A percentile compares a stretch with the other conserved stretches of the same genome.
Conservation (phyloP, 2,329 filamentous ascomycete genomes). For the Colletotrichum australisinense region DNA sequence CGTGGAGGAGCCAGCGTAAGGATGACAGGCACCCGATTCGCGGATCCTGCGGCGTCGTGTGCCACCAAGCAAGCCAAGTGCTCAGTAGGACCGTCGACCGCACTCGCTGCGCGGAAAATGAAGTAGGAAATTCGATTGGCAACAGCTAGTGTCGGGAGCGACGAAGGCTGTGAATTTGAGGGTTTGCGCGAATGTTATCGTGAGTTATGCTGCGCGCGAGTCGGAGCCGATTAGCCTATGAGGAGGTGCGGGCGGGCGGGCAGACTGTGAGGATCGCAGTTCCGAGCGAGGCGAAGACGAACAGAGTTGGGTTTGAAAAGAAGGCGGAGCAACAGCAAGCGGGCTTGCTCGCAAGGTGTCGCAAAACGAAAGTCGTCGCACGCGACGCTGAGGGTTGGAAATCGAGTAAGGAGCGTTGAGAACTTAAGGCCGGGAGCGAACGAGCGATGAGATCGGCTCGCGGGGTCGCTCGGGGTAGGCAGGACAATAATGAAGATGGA, state of each 20-base stretch:
- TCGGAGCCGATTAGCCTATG: background rate
- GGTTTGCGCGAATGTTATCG: conserved; percentile 30
- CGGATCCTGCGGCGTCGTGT: conserved; percentile 33
- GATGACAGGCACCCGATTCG: conserved; percentile 41
- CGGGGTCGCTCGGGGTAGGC: conserved; percentile 27
- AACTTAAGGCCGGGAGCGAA: conserved; percentile 24
- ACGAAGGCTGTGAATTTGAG: background rate
- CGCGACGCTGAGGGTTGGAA: conserved; percentile 32
- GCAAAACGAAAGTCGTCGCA: conserved; percentile 37
- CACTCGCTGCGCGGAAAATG: background rate
- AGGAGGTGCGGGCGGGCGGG: background rate
- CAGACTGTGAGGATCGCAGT: background rate
- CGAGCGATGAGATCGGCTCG: conserved; percentile 17
- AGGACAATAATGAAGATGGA: conserved; percentile 21
- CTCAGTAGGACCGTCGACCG: conserved; percentile 8
- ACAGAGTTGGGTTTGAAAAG: background rate
- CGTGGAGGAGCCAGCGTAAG: conserved; percentile 38
- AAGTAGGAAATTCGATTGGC: conserved; percentile 1
- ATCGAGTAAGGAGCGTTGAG: conserved; percentile 33
- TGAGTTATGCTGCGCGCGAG: conserved; percentile 19
- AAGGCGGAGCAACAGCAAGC: conserved; percentile 6
- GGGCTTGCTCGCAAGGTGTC: conserved; percentile 24
- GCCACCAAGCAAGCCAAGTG: conserved; percentile 17
- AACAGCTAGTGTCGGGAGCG: background rate
- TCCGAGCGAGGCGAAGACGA: conserved; percentile 13